Evolutionary conservation across 768 basidiomycete species (phyloP), one percentile per base, ranked within the genome.

Genomic region (Candolleomyces efflorescens): DNA sequence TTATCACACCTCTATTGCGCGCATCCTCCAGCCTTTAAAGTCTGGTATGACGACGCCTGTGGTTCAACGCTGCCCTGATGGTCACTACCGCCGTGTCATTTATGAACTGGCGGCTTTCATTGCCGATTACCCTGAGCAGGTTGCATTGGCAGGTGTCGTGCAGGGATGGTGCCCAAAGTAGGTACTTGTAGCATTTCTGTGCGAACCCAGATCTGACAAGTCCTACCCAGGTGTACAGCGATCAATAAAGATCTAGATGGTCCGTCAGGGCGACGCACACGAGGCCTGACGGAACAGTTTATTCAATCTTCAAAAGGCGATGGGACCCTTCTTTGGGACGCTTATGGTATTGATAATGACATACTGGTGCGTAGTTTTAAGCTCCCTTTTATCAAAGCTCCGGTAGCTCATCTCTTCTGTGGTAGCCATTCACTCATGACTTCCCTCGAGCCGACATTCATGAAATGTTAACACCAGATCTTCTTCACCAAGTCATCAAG

Each of bases 361-460:
- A 55, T 76, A 27, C 44, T 71, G 7, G 75, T 76, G 56, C 26
- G 68, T 69, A n/a, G n/a, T n/a, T n/a, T n/a, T n/a, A n/a, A n/a
- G n/a, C n/a, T n/a, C n/a, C n/a, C n/a, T n/a, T n/a, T n/a, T n/a
- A n/a, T n/a, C n/a, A n/a, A n/a, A n/a, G n/a, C n/a, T n/a, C n/a
- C n/a, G n/a, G n/a, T n/a, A n/a, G n/a, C n/a, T n/a, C n/a, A n/a
- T n/a, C n/a, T n/a, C n/a, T n/a, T n/a, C n/a, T n/a, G n/a, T n/a
- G n/a, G n/a, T n/a, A 74, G 73, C 73, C 72, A 9, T 75, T 75
- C 53, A 76, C 74, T 7, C 41, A 57, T 32, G 24, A 56, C 22
- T 73, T 74, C 62, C 74, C 71, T 18, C 67, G 61, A 11, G 69
- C 69, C 0, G 69, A 75, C 43, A 75, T 75, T n/a, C 70, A 75